Evolutionary conservation across 257 asterid species (phyloP).

Genomic region (Penstemon newberryi): DNA sequence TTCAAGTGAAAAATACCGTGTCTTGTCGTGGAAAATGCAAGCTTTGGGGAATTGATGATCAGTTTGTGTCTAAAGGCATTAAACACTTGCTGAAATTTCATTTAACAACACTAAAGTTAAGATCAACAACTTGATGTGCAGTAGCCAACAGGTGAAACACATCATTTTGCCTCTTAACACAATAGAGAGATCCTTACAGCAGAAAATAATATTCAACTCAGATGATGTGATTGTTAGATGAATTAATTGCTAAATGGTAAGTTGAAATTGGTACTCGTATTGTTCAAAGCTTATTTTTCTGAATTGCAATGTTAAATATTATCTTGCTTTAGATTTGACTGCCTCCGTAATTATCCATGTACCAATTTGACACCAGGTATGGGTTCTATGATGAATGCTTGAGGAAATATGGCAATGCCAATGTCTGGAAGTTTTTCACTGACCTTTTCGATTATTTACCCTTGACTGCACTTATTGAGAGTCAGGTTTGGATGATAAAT

Average conservation of each 20-base stretch:
- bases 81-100: not conserved
- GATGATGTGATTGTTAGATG: slow-evolving; percentile 17
- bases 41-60: not conserved
- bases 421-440: slow-evolving; percentile 94
- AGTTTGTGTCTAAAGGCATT: not conserved
- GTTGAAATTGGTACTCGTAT: not conserved
- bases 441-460: slow-evolving; percentile 97
- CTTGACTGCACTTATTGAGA: slow-evolving; percentile 95
- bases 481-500: slow-evolving; percentile 69
- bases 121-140: slow-evolving; percentile 12
- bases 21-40: not conserved
- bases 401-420: slow-evolving; percentile 98
- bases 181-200: slow-evolving; percentile 13
- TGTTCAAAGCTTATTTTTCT: not conserved
- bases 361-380: slow-evolving; percentile 55
- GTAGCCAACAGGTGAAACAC: slow-evolving; percentile 5
- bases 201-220: not conserved
- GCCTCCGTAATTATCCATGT: slow-evolving; percentile 27
- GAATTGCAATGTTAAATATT: not conserved
- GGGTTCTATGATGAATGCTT: slow-evolving; percentile 97
- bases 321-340: slow-evolving; percentile 14
- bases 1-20: not conserved
- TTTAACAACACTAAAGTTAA: slow-evolving; percentile 7
- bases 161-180: not conserved
- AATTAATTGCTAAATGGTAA: slow-evolving; percentile 4